These are phyloP conservation scores for Arbutus unedo DNA, from an alignment of 148 eudicot species.

Conservation along the genomic window DNA sequence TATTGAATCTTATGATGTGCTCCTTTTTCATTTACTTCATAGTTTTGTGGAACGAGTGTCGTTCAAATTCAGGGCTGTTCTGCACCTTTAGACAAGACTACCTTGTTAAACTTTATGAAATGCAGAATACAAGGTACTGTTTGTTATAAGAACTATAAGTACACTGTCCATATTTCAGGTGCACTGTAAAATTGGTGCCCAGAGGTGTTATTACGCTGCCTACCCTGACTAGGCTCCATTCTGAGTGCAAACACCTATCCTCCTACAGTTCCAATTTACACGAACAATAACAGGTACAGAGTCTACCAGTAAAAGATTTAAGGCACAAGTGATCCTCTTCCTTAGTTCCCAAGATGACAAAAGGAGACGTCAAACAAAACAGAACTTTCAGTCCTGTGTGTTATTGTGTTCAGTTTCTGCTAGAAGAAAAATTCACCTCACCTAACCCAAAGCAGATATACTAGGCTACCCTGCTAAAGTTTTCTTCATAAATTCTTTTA, in stretches of 20 bases:
- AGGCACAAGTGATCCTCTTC: background rate
- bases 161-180: slow-evolving; percentile 11
- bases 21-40: background rate
- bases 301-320: background rate
- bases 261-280: background rate
- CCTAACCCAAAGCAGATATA: background rate
- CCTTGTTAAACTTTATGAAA: background rate
- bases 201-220: background rate
- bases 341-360: background rate
- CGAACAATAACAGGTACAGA: background rate
- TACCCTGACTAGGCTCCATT: slow-evolving; percentile 1
- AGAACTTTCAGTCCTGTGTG: background rate
- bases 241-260: background rate
- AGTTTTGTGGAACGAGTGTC: background rate
- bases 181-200: background rate
- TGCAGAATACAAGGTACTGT: background rate
- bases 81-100: background rate
- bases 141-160: slow-evolving; percentile 1
- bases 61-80: background rate
- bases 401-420: background rate
- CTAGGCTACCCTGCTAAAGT: background rate
- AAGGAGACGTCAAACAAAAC: background rate
- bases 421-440: slow-evolving; percentile 7
- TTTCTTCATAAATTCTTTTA: background rate
- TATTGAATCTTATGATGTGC: background rate